Percentiles rank a stretch among this genome's conserved stretches.
Conservation (phyloP, 1,284 basidiomycete genomes). For the Leccinum subrobustum region DNA sequence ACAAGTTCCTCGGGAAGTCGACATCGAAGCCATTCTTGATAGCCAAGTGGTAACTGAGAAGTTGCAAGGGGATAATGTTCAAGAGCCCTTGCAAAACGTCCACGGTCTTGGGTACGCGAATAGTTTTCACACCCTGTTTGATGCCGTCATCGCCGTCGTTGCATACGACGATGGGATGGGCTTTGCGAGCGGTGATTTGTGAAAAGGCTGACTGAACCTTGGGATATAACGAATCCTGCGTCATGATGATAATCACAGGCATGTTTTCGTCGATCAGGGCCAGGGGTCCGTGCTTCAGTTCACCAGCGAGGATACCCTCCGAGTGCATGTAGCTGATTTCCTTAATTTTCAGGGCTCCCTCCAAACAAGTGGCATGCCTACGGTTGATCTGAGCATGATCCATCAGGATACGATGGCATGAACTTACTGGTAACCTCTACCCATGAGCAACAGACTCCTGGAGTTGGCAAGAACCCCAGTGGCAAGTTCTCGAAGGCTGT, state of each 20-base stretch:
- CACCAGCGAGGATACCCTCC: conserved; percentile 94
- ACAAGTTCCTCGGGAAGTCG: conserved; percentile 97
- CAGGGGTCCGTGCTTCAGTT: conserved; percentile 98
- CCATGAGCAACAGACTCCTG: conserved; percentile 95
- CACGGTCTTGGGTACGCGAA: conserved; percentile 91
- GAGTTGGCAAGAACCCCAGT: conserved; percentile 76
- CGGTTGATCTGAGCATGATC: conserved; percentile 1
- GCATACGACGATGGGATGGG: conserved; percentile 93
- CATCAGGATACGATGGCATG: no score
- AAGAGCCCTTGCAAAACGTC: conserved; percentile 95
- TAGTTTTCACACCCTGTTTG: conserved; percentile 74
- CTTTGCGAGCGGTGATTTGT: conserved; percentile 97
- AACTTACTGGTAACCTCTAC: conserved; percentile 91
- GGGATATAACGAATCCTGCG: conserved; percentile 96
- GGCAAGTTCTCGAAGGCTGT: conserved; percentile 80
- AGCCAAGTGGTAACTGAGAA: conserved; percentile 96
- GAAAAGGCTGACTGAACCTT: conserved; percentile 96
- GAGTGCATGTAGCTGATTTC: conserved; percentile 96
- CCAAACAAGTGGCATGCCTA: conserved; percentile 92
- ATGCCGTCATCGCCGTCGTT: conserved; percentile 91
- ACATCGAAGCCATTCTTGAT: conserved; percentile 96
- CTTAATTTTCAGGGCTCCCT: conserved; percentile 99
- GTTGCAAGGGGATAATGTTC: conserved; percentile 96
- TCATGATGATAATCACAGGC: conserved; percentile 99
- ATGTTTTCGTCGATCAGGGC: conserved; percentile 98